A percentile compares a stretch with the other conserved stretches of the same genome.
phyloP scores from a whole-genome alignment of 768 basidiomycete species.

The Mrakia hoshinonis region DNA sequence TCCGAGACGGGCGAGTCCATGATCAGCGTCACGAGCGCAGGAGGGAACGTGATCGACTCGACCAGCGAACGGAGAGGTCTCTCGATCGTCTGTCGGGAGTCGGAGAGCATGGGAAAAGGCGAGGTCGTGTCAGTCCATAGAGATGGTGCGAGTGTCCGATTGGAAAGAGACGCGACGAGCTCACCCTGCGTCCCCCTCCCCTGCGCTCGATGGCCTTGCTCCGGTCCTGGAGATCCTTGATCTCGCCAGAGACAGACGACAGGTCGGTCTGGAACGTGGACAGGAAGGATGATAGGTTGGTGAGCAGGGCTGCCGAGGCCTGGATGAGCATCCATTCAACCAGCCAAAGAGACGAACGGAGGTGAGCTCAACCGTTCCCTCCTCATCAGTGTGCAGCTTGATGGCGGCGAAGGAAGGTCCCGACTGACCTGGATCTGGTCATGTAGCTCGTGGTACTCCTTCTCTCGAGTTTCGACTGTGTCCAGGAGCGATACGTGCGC shows the following conservation, averaged over 20 bases:
- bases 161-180: slow-evolving; percentile 30
- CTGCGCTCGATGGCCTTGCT: slow-evolving; percentile 84
- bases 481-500: too few species aligned
- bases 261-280: slow-evolving; percentile 93
- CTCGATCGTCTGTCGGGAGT: slow-evolving; percentile 65
- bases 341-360: not conserved
- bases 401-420: slow-evolving; percentile 7
- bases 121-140: not conserved
- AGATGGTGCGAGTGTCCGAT: not conserved
- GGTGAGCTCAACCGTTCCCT: not conserved
- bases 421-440: slow-evolving; percentile 69
- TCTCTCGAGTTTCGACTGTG: slow-evolving; percentile 36
- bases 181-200: slow-evolving; percentile 72
- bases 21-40: slow-evolving; percentile 62
- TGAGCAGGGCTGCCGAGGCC: slow-evolving; percentile 77
- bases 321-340: slow-evolving; percentile 38
- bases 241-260: slow-evolving; percentile 88
- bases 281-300: slow-evolving; percentile 80
- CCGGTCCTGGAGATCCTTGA: slow-evolving; percentile 81
- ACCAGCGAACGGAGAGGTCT: slow-evolving; percentile 74
- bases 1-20: slow-evolving; percentile 79
- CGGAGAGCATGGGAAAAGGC: not conserved
- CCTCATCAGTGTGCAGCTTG: not conserved
- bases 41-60: slow-evolving; percentile 71
- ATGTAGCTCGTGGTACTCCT: slow-evolving; percentile 78